Evolutionary conservation across 768 basidiomycete species (phyloP).

Genomic region (Russula foetens): DNA sequence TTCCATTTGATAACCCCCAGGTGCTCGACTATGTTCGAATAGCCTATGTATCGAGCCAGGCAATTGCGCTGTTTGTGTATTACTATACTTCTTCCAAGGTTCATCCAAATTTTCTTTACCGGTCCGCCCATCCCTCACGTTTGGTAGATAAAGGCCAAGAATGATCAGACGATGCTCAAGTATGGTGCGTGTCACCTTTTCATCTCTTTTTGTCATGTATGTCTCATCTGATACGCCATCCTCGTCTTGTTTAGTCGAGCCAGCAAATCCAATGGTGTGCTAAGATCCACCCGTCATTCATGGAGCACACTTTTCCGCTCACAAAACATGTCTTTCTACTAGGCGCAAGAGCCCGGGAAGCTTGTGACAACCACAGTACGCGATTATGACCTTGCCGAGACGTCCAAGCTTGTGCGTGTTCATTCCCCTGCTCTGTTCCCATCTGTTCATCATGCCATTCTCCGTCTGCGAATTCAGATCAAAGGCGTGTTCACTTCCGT

Average conservation of each 20-base stretch:
- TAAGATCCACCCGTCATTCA: not conserved
- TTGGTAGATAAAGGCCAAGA: conserved; percentile 81
- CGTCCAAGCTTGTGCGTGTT: conserved; percentile 63
- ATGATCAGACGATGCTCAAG: conserved; percentile 93
- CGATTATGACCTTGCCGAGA: conserved; percentile 90
- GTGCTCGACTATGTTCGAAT: conserved; percentile 76
- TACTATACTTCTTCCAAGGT: conserved; percentile 75
- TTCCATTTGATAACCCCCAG: conserved; percentile 85
- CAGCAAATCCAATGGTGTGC: conserved; percentile 65
- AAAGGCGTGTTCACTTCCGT: conserved; percentile 64
- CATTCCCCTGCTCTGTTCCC: conserved; percentile 27
- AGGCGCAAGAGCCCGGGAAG: conserved; percentile 60
- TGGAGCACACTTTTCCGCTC: not conserved
- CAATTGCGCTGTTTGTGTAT: conserved; percentile 64
- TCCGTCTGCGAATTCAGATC: conserved; percentile 36
- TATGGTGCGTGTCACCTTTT: conserved; percentile 53
- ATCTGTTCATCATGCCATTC: not conserved
- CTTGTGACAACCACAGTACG: conserved; percentile 86
- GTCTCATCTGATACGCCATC: conserved; percentile 4
- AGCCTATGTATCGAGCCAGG: conserved; percentile 72
- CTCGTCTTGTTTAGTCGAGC: conserved; percentile 54
- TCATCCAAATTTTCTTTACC: conserved; percentile 21
- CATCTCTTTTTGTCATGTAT: not conserved
- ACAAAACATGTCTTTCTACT: not conserved
- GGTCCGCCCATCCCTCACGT: not conserved